Evolutionary conservation across 176 grass and related monocot genomes (phyloP), one percentile per base, ranked within the genome.

Genomic region (Aegilops speltoides): DNA sequence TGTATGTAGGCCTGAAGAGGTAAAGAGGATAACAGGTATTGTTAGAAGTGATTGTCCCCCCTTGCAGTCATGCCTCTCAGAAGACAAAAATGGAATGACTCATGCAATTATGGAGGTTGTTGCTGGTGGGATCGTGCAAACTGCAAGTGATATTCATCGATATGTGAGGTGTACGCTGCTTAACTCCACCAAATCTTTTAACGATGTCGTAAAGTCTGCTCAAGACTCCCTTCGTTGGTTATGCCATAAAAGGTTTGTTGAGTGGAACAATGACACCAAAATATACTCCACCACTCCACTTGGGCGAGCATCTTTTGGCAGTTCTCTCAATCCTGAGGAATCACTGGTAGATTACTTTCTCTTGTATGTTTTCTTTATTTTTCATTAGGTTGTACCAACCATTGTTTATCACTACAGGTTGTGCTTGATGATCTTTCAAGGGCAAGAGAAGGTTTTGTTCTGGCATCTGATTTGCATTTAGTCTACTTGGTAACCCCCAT

Each of bases 101-200:
- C 96, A 98, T 90, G 93, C 96, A 24, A 95, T 98, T 79, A 92
- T 98, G 96, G 96, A 98, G 78, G 96, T 98, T 86, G 96, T 98
- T 88, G 86, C 96, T 85, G 89, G 96, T 78, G 96, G 96, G 25
- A 93, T 95, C 65, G 96, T 98, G 50, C 96, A 98, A 92, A 98
- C 96, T 76, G 96, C 96, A 38, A 93, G 86, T 84, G 93, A 98
- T 91, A 95, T 98, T 70, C 87, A 98, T 82, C 90, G 91, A 67
- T 98, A 98, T 87, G 93, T 95, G 72, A 91, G 93, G 34, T 98
- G 96, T 80, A 98, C 96, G 22, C 88, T 98, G 69, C 96, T 98
- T 73, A 98, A 98, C 66, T 98, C 96, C 57, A 98, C 93, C n/a
- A 91, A 91, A 82, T 91, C 96, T 78, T 98, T 98, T 71, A 85